phyloP scores from a whole-genome alignment of 495 filamentous ascomycete species.

The Aspergillus taichungensis region DNA sequence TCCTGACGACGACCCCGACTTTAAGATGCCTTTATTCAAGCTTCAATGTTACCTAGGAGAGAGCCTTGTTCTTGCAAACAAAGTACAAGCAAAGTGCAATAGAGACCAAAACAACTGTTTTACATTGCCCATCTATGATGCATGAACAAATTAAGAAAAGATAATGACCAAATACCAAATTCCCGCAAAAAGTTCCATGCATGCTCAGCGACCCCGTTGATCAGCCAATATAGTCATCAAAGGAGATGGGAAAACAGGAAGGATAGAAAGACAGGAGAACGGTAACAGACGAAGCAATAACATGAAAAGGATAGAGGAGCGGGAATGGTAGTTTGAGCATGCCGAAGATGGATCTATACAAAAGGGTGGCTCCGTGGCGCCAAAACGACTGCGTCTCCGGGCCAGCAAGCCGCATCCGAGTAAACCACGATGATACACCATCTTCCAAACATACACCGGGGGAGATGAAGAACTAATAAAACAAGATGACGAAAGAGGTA shows the following conservation, averaged over 20 bases:
- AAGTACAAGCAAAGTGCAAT: background rate
- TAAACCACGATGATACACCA: slow-evolving; percentile 28
- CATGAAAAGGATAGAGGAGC: slow-evolving; percentile 15
- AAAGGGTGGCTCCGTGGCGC: slow-evolving; percentile 33
- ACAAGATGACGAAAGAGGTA: slow-evolving; percentile 29
- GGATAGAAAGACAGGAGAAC: slow-evolving; percentile 19
- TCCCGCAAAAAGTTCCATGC: slow-evolving; percentile 25
- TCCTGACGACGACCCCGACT: no score
- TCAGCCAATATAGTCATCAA: slow-evolving; percentile 20
- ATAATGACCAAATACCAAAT: slow-evolving; percentile 16
- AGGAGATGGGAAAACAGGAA: slow-evolving; percentile 20
- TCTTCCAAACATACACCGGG: slow-evolving; percentile 24
- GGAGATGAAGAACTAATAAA: slow-evolving; percentile 41
- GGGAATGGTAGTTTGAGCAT: slow-evolving; percentile 2
- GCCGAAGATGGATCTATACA: slow-evolving; percentile 40
- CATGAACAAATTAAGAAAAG: slow-evolving; percentile 16
- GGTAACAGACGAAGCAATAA: slow-evolving; percentile 25
- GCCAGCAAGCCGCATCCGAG: slow-evolving; percentile 26
- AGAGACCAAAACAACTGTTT: slow-evolving; percentile 26
- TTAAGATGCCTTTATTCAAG: no score
- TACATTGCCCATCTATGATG: slow-evolving; percentile 43
- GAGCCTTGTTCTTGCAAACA: no score
- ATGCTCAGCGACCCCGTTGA: slow-evolving; percentile 16
- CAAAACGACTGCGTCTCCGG: slow-evolving; percentile 30
- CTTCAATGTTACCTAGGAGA: no score